These are phyloP conservation scores for Lentinula novae-zelandiae DNA, from an alignment of 1,284 basidiomycete genomes.

Conservation along the genomic window DNA sequence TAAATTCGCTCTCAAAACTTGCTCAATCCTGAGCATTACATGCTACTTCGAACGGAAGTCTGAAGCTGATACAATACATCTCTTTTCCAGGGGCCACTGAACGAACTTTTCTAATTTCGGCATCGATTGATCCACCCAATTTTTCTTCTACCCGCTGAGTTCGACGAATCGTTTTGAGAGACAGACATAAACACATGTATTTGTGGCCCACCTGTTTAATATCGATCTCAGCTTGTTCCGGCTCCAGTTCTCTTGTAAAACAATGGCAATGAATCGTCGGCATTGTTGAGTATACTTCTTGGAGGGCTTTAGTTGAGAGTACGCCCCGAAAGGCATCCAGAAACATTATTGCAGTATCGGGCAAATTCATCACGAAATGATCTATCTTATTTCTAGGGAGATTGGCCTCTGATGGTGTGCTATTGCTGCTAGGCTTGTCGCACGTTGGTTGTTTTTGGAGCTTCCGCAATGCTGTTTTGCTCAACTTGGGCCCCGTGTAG, in stretches of 20 bases:
- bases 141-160: slow-evolving; percentile 70
- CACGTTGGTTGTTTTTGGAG: slow-evolving; percentile 24
- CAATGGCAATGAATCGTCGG: slow-evolving; percentile 96
- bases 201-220: slow-evolving; percentile 67
- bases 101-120: slow-evolving; percentile 76
- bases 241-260: slow-evolving; percentile 88
- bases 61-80: slow-evolving; percentile 98
- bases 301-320: slow-evolving; percentile 35
- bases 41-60: slow-evolving; percentile 65
- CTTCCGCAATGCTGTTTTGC: slow-evolving; percentile 39
- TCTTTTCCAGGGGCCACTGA: slow-evolving; percentile 96
- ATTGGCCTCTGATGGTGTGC: slow-evolving; percentile 12
- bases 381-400: slow-evolving; percentile 55
- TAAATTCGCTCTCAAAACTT: slow-evolving; percentile 9
- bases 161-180: slow-evolving; percentile 11
- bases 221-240: slow-evolving; percentile 64
- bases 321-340: slow-evolving; percentile 85
- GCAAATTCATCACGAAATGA: slow-evolving; percentile 98
- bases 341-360: slow-evolving; percentile 88
- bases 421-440: slow-evolving; percentile 16
- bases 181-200: neutral
- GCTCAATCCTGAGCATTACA: slow-evolving; percentile 21
- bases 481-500: slow-evolving; percentile 45
- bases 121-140: slow-evolving; percentile 59
- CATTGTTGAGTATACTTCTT: slow-evolving; percentile 56